A percentile compares a stretch with the other conserved stretches of the same genome.
Conservation (phyloP, 352 stramenopile species). For the Peronospora destructor region DNA sequence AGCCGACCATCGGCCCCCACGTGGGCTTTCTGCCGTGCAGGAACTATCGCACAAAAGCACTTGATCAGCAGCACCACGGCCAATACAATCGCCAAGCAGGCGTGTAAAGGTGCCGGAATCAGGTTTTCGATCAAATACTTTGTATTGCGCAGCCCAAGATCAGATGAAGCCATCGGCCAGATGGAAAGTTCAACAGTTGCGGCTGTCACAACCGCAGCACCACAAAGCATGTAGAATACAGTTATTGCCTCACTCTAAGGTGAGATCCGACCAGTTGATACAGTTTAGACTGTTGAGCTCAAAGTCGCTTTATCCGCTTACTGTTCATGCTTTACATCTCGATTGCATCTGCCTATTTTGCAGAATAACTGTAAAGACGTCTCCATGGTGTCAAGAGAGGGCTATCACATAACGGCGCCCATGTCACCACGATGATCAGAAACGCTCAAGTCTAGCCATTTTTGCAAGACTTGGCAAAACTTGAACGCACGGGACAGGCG, state of each 20-base stretch:
- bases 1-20: not conserved
- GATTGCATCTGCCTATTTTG: too few relatives aligned
- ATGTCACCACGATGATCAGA: not conserved
- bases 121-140: not conserved
- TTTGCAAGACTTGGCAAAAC: not conserved
- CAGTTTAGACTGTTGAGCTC: not conserved
- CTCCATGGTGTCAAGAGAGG: not conserved
- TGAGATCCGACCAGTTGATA: not conserved
- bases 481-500: constrained; percentile 8
- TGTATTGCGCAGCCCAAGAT: not conserved
- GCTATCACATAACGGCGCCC: not conserved
- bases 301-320: too few relatives aligned
- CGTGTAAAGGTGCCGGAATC: not conserved
- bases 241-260: not conserved
- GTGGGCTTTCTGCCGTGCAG: not conserved
- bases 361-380: not conserved
- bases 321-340: too few relatives aligned
- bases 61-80: not conserved
- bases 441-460: not conserved
- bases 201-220: not conserved
- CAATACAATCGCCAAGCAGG: not conserved
- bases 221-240: not conserved
- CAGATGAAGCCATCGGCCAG: not conserved
- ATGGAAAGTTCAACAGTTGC: not conserved
- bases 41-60: not conserved